phyloP scores from a whole-genome alignment of 306 rosid species.

The Vigna angularis region DNA sequence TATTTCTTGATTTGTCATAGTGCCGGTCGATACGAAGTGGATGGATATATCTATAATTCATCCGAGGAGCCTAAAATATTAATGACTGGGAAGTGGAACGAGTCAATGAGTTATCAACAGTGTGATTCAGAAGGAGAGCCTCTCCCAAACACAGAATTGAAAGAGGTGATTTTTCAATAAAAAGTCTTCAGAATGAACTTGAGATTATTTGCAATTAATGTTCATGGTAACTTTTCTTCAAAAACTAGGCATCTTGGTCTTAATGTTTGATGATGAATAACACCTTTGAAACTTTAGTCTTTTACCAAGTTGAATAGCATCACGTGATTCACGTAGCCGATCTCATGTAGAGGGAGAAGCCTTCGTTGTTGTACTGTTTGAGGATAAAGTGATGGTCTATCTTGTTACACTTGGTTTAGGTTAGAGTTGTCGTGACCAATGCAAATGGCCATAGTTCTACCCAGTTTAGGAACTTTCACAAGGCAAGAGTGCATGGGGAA shows the following conservation, averaged over 20 bases:
- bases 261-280: constrained; percentile 23
- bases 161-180: constrained; percentile 66
- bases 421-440: constrained; percentile 4
- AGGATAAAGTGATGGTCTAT: background rate
- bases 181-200: constrained; percentile 23
- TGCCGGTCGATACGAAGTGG: constrained; percentile 95
- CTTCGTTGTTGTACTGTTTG: constrained; percentile 6
- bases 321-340: background rate
- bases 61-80: constrained; percentile 87
- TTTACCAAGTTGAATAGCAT: background rate
- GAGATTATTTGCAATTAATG: constrained; percentile 17
- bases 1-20: constrained; percentile 51
- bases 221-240: constrained; percentile 23
- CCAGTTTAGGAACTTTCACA: constrained; percentile 10
- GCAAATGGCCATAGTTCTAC: constrained; percentile 10
- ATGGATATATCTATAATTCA: constrained; percentile 90
- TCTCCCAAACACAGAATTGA: constrained; percentile 76
- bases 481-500: constrained; percentile 16
- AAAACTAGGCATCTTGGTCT: constrained; percentile 13
- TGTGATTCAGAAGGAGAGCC: constrained; percentile 97
- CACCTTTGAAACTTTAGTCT: background rate
- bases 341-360: background rate
- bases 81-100: constrained; percentile 97
- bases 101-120: constrained; percentile 81
- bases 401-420: constrained; percentile 24